Conservation (phyloP, 2,329 filamentous ascomycete species). For the Xylariomycetidae sp. region DNA sequence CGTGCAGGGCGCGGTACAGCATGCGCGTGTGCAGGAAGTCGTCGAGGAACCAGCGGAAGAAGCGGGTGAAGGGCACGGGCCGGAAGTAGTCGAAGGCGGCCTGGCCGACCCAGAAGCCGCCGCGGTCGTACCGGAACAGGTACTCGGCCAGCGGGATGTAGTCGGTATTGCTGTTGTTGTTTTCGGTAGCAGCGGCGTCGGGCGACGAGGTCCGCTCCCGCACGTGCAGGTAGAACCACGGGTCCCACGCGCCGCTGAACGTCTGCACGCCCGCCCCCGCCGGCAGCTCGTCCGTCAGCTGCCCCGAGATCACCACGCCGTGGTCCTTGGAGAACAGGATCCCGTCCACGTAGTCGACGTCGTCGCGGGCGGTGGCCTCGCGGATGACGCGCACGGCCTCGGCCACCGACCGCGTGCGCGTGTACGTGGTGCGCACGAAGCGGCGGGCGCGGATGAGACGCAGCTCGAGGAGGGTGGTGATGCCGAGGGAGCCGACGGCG, state of each 20-base stretch:
- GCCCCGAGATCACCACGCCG: conserved; percentile 62
- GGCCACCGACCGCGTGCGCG: conserved; percentile 42
- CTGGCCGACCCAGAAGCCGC: conserved; percentile 66
- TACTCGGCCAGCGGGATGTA: conserved; percentile 66
- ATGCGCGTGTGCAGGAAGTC: conserved; percentile 69
- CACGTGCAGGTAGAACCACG: conserved; percentile 74
- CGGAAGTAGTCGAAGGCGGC: conserved; percentile 63
- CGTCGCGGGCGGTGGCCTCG: conserved; percentile 33
- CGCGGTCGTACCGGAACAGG: conserved; percentile 70
- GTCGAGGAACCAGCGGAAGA: conserved; percentile 63
- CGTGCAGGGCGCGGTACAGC: conserved; percentile 67
- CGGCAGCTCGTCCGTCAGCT: conserved; percentile 48
- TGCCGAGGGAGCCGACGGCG: conserved; percentile 61
- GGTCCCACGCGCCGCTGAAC: conserved; percentile 53
- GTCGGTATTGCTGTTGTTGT: conserved; percentile 33
- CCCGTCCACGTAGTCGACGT: conserved; percentile 66
- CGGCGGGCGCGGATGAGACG: conserved; percentile 52
- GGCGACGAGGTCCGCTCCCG: conserved; percentile 29
- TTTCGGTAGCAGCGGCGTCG: background rate
- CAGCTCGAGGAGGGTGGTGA: conserved; percentile 62
- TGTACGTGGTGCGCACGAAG: conserved; percentile 59
- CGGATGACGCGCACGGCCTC: conserved; percentile 44
- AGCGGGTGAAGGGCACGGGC: conserved; percentile 56
- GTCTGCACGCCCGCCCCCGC: conserved; percentile 15
- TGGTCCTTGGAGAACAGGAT: conserved; percentile 58